These are phyloP conservation scores for Dictyostelium intermedium DNA, from an alignment of 78 protist genomes.

Conservation along the genomic window DNA sequence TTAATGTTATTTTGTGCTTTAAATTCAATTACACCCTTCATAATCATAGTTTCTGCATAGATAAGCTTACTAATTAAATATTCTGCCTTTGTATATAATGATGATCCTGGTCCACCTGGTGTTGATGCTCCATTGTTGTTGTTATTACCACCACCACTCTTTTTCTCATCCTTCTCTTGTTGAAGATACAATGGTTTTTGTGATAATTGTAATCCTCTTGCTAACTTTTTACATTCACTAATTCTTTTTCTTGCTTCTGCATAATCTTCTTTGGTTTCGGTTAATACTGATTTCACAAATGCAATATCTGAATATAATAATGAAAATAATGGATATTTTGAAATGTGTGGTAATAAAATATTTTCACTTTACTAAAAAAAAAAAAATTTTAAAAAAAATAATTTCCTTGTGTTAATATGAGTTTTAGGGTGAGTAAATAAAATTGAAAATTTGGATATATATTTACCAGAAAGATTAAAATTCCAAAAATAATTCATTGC, in stretches of 20 bases:
- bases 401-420: background rate
- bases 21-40: constrained; percentile 73
- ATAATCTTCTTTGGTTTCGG: constrained; percentile 70
- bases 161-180: constrained; percentile 70
- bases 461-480: constrained; percentile 51
- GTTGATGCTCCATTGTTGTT: constrained; percentile 48
- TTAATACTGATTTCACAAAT: constrained; percentile 51
- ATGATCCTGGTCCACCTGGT: background rate
- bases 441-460: background rate
- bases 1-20: constrained; percentile 67
- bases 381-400: background rate
- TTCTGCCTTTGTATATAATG: constrained; percentile 49
- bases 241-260: constrained; percentile 60
- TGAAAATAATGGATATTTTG: constrained; percentile 40
- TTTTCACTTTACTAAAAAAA: constrained; percentile 41
- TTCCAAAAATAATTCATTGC: constrained; percentile 61
- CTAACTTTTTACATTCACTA: constrained; percentile 25
- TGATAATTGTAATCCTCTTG: constrained; percentile 56
- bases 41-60: constrained; percentile 67
- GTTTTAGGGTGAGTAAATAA: no score
- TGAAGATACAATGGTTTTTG: constrained; percentile 70
- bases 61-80: constrained; percentile 54
- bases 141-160: no score
- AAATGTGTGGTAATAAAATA: background rate
- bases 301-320: constrained; percentile 65